Base-by-base conservation (phyloP, 2,329 filamentous ascomycete species). In the Pestalotiopsis fici region DNA sequence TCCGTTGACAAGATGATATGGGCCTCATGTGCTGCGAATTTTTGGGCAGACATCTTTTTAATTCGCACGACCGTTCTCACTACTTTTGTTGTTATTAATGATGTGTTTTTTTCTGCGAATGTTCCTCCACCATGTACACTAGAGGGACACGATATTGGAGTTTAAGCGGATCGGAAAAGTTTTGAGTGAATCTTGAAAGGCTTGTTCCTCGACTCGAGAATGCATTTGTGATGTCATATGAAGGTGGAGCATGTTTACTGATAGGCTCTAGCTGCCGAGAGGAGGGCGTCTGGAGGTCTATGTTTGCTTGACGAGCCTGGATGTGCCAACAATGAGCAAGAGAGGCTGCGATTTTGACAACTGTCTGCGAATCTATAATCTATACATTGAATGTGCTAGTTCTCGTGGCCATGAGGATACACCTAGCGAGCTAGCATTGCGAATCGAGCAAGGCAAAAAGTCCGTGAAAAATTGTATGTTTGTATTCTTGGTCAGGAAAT, bases 1-100 rank as follows among this genome's bases (percentile, higher is more conserved):
- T 73, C 68, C 70, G 61, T 70, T 35, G 31, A 35, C 15, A 9
- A 67, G 66, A 71, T 62, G 64, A 59, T 70, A 72, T 69, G 47
- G 56, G 65, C 57, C 67, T 50, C 59, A 65, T 25, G 64, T 69
- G 68, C 64, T 67, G 62, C 68, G 74, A 71, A 74, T 74, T 78
- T 47, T 73, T 72, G 73, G 47, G 74, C 72, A 72, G 70, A 70
- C 73, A 74, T 74, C 73, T 57, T 57, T 23, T 75, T 74, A 69
- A 70, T 74, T 73, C 72, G 76, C 71, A 75, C 70, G 72, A 77
- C 74, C 50, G 75, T 74, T 76, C 73, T 74, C 75, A 37, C 43
- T 71, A 73, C 70, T 43, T 67, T 15, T 65, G 39, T 27, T 65
- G 43, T 57, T 56, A 70, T 73, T 68, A 35, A 35, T 11, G 69